Base-by-base conservation (phyloP, 495 filamentous ascomycete species). In the Podospora appendiculata region DNA sequence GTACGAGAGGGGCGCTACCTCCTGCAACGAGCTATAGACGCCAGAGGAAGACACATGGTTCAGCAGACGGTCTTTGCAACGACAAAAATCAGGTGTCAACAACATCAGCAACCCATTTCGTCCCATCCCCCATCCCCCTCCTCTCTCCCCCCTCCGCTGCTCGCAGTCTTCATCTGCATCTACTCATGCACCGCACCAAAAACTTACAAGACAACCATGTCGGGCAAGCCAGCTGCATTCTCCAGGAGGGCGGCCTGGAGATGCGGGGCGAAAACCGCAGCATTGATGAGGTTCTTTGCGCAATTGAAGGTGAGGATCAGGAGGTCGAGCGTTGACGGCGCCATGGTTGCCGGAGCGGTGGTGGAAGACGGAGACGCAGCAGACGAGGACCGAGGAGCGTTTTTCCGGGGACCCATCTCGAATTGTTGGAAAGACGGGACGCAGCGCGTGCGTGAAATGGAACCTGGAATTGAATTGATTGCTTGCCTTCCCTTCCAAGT, bases 271-370 rank as follows among this genome's bases (percentile, higher is more conserved):
- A 93, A 90, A 49, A 75, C 68, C 16, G 79, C 70, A 25, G 79
- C 68, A 54, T 86, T 72, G 60, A 90, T 82, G 17, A 79, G 67
- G 45, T 75, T 76, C 45, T 84, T 79, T 13, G 80, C 93, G 60
- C 90, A 96, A 65, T 98, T 98, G 69, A 91, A 94, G 33, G 93
- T 96, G 35, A 95, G 69, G 40, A 94, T 75, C 62, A 93, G 89
- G 46, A 90, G 59, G 48, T 78, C 72, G 35, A 78, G 54, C 32
- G 64, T 63, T 18, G 69, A 64, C 16, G 58, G 58, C 41, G 55
- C 53, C 65, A 67, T 69, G 16, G 57, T 48, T 36, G 35, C 19
- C 16, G 34, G 13, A 9, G 47, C 25, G 36, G 34, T 42, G 18
- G n/a, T 42, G 17, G 36, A 38, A 3, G 9, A 10, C 36, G 36